phyloP scores from a whole-genome alignment of 495 filamentous ascomycete genomes.

The Xylaria venustula region DNA sequence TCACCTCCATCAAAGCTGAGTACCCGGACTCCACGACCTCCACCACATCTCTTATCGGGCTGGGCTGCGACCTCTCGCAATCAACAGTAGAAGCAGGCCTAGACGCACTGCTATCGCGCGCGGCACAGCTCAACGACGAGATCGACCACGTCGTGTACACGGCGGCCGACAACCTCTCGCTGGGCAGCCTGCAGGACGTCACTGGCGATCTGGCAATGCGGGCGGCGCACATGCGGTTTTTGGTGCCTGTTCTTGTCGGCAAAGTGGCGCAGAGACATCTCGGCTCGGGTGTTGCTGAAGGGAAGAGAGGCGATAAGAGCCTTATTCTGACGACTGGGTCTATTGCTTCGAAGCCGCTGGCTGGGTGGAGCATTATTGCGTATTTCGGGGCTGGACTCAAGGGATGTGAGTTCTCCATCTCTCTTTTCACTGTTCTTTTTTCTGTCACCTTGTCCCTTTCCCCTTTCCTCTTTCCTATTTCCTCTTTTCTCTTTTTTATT shows the following conservation, averaged over 20 bases:
- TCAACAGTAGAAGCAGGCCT: conserved; percentile 46
- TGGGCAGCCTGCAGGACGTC: conserved; percentile 36
- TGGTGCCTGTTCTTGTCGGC: conserved; percentile 51
- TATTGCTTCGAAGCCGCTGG: conserved; percentile 42
- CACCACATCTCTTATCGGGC: conserved; percentile 25
- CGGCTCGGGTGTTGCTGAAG: conserved; percentile 11
- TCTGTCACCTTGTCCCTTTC: neutral
- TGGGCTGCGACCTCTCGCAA: conserved; percentile 51
- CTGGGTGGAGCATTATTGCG: conserved; percentile 47
- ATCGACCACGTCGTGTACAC: conserved; percentile 65
- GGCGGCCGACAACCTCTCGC: conserved; percentile 46
- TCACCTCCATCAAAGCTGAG: conserved; percentile 34
- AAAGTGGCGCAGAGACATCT: conserved; percentile 52
- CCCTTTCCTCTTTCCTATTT: neutral
- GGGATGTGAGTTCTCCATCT: conserved; percentile 22
- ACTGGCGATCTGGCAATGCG: conserved; percentile 39
- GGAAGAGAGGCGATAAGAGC: conserved; percentile 30
- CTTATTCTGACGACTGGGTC: conserved; percentile 56
- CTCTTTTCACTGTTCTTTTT: too few relatives aligned
- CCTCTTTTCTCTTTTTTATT: neutral
- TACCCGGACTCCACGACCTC: conserved; percentile 22
- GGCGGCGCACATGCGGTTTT: conserved; percentile 49
- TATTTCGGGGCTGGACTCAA: conserved; percentile 34
- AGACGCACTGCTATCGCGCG: conserved; percentile 41
- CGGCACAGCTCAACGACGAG: conserved; percentile 25